phyloP scores from a whole-genome alignment of 306 rosid species.

The apple (Malus domestica) region ASM211411v1 NC_041793.1:24748501-24749000 shows the following conservation, averaged over 20 bases:
- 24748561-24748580: slow-evolving; percentile 48
- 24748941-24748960: background rate
- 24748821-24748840: background rate
- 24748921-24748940: too few species aligned
- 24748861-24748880: background rate
- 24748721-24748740: slow-evolving; percentile 15
- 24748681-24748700: slow-evolving; percentile 61
- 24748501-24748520: slow-evolving; percentile 66
- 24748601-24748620: slow-evolving; percentile 24
- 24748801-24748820: slow-evolving; percentile 4
- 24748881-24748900: background rate
- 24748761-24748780: slow-evolving; percentile 14
- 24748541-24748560: slow-evolving; percentile 46
- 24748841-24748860: background rate
- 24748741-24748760: slow-evolving; percentile 8
- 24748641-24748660: slow-evolving; percentile 6
- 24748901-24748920: background rate
- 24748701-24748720: slow-evolving; percentile 92
- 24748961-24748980: too few species aligned
- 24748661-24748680: slow-evolving; percentile 8
- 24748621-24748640: slow-evolving; percentile 29
- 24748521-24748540: slow-evolving; percentile 71
- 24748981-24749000: too few species aligned
- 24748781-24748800: background rate
- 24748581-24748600: slow-evolving; percentile 42